Percentiles rank a stretch among this genome's conserved stretches.
These are phyloP conservation scores for Larix kaempferi DNA, from an alignment of 75 land plant genomes.

Conservation along the genomic window DNA sequence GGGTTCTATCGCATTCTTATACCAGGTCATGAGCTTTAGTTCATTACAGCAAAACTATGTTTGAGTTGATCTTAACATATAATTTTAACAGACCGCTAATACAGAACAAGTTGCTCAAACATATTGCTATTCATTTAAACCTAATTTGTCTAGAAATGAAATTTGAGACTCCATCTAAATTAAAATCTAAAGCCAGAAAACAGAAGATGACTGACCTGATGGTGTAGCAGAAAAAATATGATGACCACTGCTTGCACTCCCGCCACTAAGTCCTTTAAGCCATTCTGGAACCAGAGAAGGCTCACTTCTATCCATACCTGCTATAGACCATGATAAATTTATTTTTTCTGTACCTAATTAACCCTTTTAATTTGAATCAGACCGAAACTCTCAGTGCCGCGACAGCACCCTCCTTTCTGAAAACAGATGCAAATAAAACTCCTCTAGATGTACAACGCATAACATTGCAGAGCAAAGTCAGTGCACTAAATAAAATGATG, in stretches of 20 bases:
- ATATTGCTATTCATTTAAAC: neutral
- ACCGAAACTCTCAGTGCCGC: neutral
- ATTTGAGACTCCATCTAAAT: neutral
- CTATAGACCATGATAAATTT: constrained; percentile 30
- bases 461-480: no score
- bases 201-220: neutral
- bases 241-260: constrained; percentile 22
- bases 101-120: no score
- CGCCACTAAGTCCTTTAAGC: constrained; percentile 60
- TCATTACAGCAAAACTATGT: no score
- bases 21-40: no score
- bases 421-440: neutral
- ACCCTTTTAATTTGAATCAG: neutral
- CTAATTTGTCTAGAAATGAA: neutral
- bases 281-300: constrained; percentile 72
- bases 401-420: neutral
- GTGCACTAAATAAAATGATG: neutral
- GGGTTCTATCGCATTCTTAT: neutral
- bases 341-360: neutral
- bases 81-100: no score
- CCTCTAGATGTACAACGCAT: neutral
- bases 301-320: constrained; percentile 77
- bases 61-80: no score
- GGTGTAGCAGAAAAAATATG: constrained; percentile 10
- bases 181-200: neutral